These are phyloP conservation scores for Penicillium sclerotigenum DNA, from an alignment of 2,329 filamentous ascomycete species.

Conservation along the genomic window DNA sequence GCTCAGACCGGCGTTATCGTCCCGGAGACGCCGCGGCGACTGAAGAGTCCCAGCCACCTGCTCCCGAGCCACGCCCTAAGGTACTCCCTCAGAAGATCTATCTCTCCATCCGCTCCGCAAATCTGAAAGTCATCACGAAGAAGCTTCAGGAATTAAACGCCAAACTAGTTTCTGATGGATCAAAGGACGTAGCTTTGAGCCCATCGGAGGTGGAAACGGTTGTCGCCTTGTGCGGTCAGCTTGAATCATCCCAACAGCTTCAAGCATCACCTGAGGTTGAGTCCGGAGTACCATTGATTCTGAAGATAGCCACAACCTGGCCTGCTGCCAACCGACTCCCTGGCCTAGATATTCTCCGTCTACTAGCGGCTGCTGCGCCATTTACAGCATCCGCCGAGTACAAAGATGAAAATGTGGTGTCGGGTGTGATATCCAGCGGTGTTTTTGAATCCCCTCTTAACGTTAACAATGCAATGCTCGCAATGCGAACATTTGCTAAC, in stretches of 20 bases:
- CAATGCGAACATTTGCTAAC: slow-evolving; percentile 75
- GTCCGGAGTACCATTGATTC: slow-evolving; percentile 59
- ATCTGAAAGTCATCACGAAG: slow-evolving; percentile 66
- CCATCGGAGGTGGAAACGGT: slow-evolving; percentile 66
- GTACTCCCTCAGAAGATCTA: slow-evolving; percentile 76
- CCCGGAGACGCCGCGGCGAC: slow-evolving; percentile 60
- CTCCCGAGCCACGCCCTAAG: slow-evolving; percentile 50
- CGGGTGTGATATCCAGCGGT: slow-evolving; percentile 56
- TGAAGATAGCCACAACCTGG: slow-evolving; percentile 75
- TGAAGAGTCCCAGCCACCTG: slow-evolving; percentile 21
- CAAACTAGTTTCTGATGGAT: slow-evolving; percentile 64
- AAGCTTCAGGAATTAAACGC: slow-evolving; percentile 72
- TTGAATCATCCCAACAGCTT: slow-evolving; percentile 51
- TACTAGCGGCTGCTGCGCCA: slow-evolving; percentile 67
- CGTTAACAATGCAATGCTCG: slow-evolving; percentile 84
- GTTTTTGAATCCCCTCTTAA: slow-evolving; percentile 61
- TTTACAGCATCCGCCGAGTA: slow-evolving; percentile 61
- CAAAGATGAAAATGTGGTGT: slow-evolving; percentile 56
- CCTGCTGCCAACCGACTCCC: slow-evolving; percentile 76
- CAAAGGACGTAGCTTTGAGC: slow-evolving; percentile 71
- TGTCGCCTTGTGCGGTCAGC: slow-evolving; percentile 56
- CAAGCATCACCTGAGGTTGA: slow-evolving; percentile 50
- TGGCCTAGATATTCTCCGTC: slow-evolving; percentile 81
- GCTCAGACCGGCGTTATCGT: slow-evolving; percentile 72
- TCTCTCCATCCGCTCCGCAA: slow-evolving; percentile 71